Evolutionary conservation across 106 monocot genomes (phyloP).

Genomic region (Phalaenopsis equestris): DNA sequence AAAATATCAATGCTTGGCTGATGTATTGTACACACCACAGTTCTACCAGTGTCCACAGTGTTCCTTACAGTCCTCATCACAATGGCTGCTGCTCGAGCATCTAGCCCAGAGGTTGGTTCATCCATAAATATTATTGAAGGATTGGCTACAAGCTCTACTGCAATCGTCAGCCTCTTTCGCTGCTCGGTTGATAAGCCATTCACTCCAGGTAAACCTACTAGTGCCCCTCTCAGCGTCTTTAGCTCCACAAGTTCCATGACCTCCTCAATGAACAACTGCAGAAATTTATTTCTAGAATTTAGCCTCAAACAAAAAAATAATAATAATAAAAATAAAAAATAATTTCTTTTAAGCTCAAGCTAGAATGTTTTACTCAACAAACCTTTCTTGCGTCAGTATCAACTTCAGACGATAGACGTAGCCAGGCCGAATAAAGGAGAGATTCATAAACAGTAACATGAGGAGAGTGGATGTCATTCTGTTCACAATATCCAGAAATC

Average conservation of each 20-base stretch:
- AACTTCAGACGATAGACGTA: slow-evolving; percentile 57
- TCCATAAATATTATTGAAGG: slow-evolving; percentile 96
- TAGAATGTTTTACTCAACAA: background rate
- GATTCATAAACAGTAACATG: slow-evolving; percentile 80
- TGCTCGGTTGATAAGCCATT: slow-evolving; percentile 85
- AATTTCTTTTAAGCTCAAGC: background rate
- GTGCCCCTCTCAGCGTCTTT: slow-evolving; percentile 39
- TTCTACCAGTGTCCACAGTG: slow-evolving; percentile 88
- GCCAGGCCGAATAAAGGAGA: slow-evolving; percentile 78
- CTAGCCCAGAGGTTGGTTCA: slow-evolving; percentile 89
- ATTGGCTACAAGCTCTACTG: slow-evolving; percentile 89
- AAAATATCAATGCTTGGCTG: slow-evolving; percentile 94
- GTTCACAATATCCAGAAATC: slow-evolving; percentile 84
- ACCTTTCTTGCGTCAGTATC: slow-evolving; percentile 55
- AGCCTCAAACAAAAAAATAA: background rate
- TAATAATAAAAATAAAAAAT: background rate
- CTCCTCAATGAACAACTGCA: slow-evolving; percentile 74
- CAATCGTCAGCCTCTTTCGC: slow-evolving; percentile 79
- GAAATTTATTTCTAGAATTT: background rate
- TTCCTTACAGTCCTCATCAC: slow-evolving; percentile 94
- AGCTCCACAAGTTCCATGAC: slow-evolving; percentile 93
- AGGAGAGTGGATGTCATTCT: slow-evolving; percentile 87
- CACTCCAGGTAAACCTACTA: slow-evolving; percentile 80
- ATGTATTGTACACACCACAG: slow-evolving; percentile 88
- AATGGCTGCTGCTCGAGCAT: slow-evolving; percentile 87